These are phyloP conservation scores for Fraxinus sp. DNA, from an alignment of 305 asterid species.

Conservation along the genomic window DNA sequence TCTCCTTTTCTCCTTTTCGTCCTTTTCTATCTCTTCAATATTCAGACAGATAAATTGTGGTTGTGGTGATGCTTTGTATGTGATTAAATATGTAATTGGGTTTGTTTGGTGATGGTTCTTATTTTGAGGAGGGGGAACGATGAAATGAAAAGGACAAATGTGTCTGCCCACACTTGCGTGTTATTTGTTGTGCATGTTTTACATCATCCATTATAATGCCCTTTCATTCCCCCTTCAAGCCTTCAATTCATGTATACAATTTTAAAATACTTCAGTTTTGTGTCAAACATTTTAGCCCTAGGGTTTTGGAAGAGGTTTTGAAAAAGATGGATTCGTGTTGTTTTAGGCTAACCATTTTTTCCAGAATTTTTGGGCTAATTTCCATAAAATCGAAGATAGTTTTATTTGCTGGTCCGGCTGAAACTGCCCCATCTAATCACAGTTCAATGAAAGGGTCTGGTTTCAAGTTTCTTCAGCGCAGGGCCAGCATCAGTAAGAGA, in stretches of 20 bases:
- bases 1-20: background rate
- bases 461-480: background rate
- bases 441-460: background rate
- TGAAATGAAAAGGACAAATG: background rate
- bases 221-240: background rate
- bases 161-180: background rate
- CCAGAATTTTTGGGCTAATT: background rate
- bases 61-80: background rate
- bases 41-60: background rate
- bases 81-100: background rate
- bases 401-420: background rate
- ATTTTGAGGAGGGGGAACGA: background rate
- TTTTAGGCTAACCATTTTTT: background rate
- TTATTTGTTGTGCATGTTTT: background rate
- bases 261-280: background rate
- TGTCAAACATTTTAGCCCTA: background rate
- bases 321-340: background rate
- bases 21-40: background rate
- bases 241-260: background rate
- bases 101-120: background rate
- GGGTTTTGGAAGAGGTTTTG: background rate
- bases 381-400: background rate
- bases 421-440: background rate
- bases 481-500: background rate
- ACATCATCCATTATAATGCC: background rate